These are phyloP conservation scores for Rutstroemia sp. DNA, from an alignment of 2,329 filamentous ascomycete genomes.

Conservation along the genomic window DNA sequence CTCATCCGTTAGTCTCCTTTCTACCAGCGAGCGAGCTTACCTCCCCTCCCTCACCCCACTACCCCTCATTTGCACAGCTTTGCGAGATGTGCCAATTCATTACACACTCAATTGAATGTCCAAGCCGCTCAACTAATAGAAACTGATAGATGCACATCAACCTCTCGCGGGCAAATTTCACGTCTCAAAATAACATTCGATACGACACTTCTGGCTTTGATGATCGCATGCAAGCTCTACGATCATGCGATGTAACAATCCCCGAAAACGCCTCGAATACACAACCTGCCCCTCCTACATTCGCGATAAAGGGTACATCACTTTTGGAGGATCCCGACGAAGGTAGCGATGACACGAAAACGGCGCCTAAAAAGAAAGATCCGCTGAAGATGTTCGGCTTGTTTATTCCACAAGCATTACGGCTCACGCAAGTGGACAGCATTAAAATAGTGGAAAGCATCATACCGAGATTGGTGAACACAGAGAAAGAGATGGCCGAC, in stretches of 20 bases:
- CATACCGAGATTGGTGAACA: constrained; percentile 47
- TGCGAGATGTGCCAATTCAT: background rate
- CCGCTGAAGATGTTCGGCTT: constrained; percentile 52
- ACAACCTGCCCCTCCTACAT: constrained; percentile 26
- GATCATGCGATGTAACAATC: constrained; percentile 34
- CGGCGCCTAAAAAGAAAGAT: constrained; percentile 31
- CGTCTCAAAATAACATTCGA: constrained; percentile 51
- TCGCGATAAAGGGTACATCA: background rate
- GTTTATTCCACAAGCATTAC: constrained; percentile 39
- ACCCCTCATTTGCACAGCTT: background rate
- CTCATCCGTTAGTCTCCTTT: constrained; percentile 31
- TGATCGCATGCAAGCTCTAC: constrained; percentile 59
- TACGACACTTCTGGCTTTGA: constrained; percentile 69
- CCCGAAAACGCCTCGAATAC: constrained; percentile 7
- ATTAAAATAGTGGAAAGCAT: constrained; percentile 47
- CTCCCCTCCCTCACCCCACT: constrained; percentile 14
- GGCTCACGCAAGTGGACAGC: constrained; percentile 52
- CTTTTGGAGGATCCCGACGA: background rate
- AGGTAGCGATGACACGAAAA: constrained; percentile 2
- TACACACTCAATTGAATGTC: background rate
- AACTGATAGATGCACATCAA: constrained; percentile 20
- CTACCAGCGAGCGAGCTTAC: constrained; percentile 50
- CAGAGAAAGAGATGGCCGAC: constrained; percentile 54
- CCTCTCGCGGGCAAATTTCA: constrained; percentile 69
- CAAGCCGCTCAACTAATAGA: background rate